Percentiles rank a stretch among this genome's conserved stretches.
These are phyloP conservation scores for Macrolepiota albuminosa DNA, from an alignment of 768 basidiomycete genomes.

Conservation along the genomic window DNA sequence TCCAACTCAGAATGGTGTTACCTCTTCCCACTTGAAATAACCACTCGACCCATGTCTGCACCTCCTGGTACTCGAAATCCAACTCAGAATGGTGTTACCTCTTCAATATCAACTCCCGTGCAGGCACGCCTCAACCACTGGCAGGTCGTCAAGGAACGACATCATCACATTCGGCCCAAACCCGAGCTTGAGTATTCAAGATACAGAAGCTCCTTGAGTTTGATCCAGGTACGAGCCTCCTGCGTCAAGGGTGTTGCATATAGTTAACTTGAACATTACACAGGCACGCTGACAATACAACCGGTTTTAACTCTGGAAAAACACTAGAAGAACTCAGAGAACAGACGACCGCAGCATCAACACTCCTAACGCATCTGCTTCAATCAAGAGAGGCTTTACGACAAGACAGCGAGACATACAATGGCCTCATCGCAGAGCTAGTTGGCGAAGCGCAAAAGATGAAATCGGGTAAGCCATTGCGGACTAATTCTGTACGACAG, in stretches of 20 bases:
- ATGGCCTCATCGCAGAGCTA: constrained; percentile 85
- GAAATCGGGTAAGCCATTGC: constrained; percentile 57
- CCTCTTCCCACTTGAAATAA: constrained; percentile 79
- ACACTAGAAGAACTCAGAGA: constrained; percentile 60
- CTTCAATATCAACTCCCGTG: constrained; percentile 43
- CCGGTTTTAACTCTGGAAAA: constrained; percentile 64
- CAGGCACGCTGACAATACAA: constrained; percentile 71
- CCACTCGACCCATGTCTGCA: constrained; percentile 76
- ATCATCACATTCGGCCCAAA: constrained; percentile 59
- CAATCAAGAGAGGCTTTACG: constrained; percentile 79
- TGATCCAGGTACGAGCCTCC: constrained; percentile 52
- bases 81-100: constrained; percentile 22
- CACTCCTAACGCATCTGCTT: constrained; percentile 73
- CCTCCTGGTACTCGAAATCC: constrained; percentile 60
- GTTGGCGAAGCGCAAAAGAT: constrained; percentile 89
- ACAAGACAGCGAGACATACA: constrained; percentile 87
- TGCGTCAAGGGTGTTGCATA: background rate
- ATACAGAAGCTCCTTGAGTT: constrained; percentile 64
- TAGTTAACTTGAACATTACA: background rate
- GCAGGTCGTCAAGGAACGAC: constrained; percentile 26
- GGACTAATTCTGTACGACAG: constrained; percentile 34
- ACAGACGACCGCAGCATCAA: constrained; percentile 73
- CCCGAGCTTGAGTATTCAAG: constrained; percentile 68
- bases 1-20: constrained; percentile 23
- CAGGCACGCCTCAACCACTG: constrained; percentile 42